phyloP scores from a whole-genome alignment of 305 asterid species.

The Plantago rigida region DNA sequence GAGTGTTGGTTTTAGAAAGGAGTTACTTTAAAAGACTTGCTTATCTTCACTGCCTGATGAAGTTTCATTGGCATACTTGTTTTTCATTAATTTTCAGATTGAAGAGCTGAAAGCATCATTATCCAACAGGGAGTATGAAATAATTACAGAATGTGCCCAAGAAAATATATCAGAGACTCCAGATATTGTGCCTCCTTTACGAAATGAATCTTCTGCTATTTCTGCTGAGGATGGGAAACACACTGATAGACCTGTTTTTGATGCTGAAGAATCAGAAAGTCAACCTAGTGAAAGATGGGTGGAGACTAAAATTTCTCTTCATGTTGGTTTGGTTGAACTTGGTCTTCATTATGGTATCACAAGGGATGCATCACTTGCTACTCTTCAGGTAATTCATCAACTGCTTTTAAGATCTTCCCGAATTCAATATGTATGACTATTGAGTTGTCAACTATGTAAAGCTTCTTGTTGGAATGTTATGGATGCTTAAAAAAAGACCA shows the following conservation, averaged over 20 bases:
- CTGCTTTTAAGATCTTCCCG: conserved; percentile 18
- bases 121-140: conserved; percentile 82
- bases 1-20: neutral
- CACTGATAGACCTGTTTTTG: conserved; percentile 33
- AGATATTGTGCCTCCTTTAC: conserved; percentile 51
- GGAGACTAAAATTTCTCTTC: conserved; percentile 58
- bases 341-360: conserved; percentile 71
- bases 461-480: neutral
- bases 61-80: neutral
- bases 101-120: conserved; percentile 86
- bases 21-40: neutral
- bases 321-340: conserved; percentile 66
- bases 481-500: neutral
- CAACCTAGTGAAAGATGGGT: conserved; percentile 44
- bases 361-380: conserved; percentile 83
- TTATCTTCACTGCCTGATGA: conserved; percentile 1
- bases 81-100: conserved; percentile 42
- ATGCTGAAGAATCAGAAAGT: conserved; percentile 40
- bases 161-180: conserved; percentile 79
- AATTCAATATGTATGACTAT: neutral
- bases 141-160: conserved; percentile 78
- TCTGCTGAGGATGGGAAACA: conserved; percentile 39
- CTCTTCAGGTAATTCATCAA: conserved; percentile 55
- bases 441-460: neutral
- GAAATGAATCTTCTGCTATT: conserved; percentile 39